Evolutionary conservation across 169 alveolate genomes (phyloP).

Genomic region (Eimeria acervulina): DNA sequence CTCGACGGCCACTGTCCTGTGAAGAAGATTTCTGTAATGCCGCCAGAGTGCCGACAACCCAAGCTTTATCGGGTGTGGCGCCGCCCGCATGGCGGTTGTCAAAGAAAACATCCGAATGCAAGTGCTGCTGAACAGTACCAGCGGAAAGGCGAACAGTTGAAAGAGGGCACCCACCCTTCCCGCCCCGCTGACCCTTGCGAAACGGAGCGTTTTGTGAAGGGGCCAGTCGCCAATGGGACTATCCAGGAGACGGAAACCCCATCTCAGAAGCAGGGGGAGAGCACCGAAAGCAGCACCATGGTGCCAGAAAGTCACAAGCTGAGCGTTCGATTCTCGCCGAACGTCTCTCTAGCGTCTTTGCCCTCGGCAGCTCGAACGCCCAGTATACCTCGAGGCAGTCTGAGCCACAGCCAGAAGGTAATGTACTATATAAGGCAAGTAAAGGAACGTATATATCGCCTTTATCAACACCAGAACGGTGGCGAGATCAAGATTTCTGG

Average conservation of each 20-base stretch:
- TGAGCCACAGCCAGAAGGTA: background rate
- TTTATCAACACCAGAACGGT: background rate
- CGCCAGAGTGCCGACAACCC: background rate
- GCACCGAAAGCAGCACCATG: background rate
- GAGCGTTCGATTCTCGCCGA: constrained; percentile 37
- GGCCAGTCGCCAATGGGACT: constrained; percentile 40
- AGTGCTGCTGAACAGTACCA: background rate
- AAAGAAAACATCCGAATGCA: background rate
- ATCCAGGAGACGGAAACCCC: background rate
- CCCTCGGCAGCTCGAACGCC: background rate
- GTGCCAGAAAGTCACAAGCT: background rate
- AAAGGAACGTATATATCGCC: background rate
- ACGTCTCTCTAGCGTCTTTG: background rate
- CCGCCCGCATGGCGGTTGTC: constrained; percentile 40
- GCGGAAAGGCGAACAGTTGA: background rate
- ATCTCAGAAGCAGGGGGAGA: background rate
- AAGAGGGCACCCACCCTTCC: background rate
- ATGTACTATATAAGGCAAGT: background rate
- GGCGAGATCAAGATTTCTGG: background rate
- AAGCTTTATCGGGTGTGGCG: constrained; percentile 45
- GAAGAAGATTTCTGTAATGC: background rate
- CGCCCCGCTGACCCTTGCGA: background rate
- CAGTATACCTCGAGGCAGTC: background rate
- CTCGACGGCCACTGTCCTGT: background rate
- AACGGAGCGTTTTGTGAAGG: background rate